phyloP scores from a whole-genome alignment of 176 grass and related monocot species.

The Echinochloa phyllopogon region DNA sequence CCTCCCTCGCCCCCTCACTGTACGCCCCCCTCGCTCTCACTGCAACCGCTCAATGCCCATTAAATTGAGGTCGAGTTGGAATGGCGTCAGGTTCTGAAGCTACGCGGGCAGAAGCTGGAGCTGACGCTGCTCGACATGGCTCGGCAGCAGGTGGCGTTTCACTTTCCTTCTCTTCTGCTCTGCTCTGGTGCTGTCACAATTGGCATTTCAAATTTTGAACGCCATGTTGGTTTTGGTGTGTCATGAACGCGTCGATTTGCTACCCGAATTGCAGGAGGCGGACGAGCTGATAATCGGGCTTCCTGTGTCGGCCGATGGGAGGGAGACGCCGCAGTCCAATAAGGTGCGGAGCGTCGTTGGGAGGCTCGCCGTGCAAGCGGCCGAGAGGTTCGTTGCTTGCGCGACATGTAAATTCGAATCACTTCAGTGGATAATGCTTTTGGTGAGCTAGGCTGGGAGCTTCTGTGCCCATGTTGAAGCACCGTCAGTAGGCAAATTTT shows the following conservation, averaged over 20 bases:
- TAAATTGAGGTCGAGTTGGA: not conserved
- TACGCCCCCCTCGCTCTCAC: conserved; percentile 23
- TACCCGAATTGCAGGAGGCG: conserved; percentile 37
- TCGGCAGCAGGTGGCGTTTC: conserved; percentile 50
- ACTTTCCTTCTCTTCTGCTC: too few species aligned
- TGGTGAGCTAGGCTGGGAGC: not conserved
- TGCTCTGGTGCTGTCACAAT: not conserved
- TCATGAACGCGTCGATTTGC: not conserved
- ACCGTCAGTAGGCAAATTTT: not conserved
- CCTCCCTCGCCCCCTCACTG: conserved; percentile 69
- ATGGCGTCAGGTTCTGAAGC: conserved; percentile 67
- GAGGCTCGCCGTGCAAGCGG: conserved; percentile 75
- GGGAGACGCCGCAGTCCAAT: conserved; percentile 77
- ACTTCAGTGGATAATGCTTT: not conserved
- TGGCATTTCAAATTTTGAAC: not conserved
- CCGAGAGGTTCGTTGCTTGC: conserved; percentile 54
- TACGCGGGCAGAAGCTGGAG: conserved; percentile 76
- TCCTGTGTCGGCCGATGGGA: conserved; percentile 59
- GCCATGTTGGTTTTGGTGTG: not conserved
- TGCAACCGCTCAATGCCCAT: not conserved
- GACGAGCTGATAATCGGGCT: conserved; percentile 76
- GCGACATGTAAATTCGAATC: not conserved
- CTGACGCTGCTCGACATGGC: conserved; percentile 70
- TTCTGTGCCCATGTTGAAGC: not conserved
- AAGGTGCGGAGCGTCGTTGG: conserved; percentile 80